Conservation (phyloP, 805 yeast genomes). For the Lipomyces starkeyi region DNA sequence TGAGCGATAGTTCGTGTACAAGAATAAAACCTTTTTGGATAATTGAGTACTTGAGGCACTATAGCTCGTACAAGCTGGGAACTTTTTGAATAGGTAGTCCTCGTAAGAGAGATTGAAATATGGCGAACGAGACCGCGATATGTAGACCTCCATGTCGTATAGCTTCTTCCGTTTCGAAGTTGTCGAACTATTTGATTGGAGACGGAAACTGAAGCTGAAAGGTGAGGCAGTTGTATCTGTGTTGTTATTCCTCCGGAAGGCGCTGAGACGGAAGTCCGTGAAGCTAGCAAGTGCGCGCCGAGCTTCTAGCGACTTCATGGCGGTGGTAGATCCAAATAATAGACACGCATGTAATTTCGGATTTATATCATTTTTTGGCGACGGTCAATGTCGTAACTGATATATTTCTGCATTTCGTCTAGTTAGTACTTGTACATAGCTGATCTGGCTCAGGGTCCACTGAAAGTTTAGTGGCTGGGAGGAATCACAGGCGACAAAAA, state of each 20-base stretch:
- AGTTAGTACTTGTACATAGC: too few species aligned
- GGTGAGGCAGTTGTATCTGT: neutral
- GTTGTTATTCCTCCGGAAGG: neutral
- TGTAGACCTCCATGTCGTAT: constrained; percentile 51
- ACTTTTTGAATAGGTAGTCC: constrained; percentile 69
- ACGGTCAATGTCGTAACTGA: neutral
- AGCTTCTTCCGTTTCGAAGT: neutral
- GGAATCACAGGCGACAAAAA: neutral
- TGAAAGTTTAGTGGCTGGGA: neutral
- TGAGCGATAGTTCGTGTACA: constrained; percentile 81
- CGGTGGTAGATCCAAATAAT: neutral
- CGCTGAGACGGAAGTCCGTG: neutral
- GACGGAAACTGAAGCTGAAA: neutral
- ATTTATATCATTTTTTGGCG: neutral
- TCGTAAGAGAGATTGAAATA: constrained; percentile 81
- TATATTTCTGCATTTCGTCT: too few species aligned
- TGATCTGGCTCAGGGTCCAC: neutral
- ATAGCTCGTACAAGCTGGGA: constrained; percentile 53
- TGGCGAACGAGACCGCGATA: constrained; percentile 69
- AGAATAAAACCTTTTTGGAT: constrained; percentile 59
- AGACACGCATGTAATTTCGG: neutral
- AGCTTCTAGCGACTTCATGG: neutral
- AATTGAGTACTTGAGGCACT: neutral
- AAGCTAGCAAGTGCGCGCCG: neutral
- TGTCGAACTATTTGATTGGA: neutral